phyloP scores from a whole-genome alignment of 1,284 basidiomycete genomes.

The Tilletia walkeri region DNA sequence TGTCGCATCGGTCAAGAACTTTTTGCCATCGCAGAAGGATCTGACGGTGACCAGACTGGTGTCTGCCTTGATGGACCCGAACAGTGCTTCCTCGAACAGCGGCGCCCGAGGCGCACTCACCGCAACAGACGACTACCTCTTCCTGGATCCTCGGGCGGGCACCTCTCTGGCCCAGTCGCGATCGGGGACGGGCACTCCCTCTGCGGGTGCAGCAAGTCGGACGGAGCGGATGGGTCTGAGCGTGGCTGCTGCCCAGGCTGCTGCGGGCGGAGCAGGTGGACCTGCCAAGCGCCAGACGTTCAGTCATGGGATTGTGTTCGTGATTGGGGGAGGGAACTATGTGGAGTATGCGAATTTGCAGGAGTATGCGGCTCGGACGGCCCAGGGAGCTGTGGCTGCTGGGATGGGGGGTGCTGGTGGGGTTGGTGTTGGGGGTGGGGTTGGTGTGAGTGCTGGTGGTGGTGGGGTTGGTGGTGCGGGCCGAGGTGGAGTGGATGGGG shows the following conservation, averaged over 20 bases:
- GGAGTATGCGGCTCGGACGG: conserved; percentile 41
- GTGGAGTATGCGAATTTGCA: conserved; percentile 91
- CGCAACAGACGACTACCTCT: conserved; percentile 94
- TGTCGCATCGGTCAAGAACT: conserved; percentile 96
- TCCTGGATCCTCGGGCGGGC: conserved; percentile 72
- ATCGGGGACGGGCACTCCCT: not conserved
- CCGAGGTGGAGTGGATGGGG: conserved; percentile 43
- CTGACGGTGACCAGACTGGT: conserved; percentile 87
- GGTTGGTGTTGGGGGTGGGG: conserved; percentile 26
- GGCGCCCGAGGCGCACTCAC: conserved; percentile 57
- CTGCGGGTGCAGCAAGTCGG: not conserved
- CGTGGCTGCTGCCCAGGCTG: conserved; percentile 7
- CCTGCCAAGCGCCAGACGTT: conserved; percentile 60
- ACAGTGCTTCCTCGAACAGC: conserved; percentile 70
- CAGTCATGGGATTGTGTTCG: conserved; percentile 82
- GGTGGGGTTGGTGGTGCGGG: conserved; percentile 18
- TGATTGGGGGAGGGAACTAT: conserved; percentile 94
- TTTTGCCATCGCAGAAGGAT: conserved; percentile 91
- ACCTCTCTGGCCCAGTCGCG: not conserved
- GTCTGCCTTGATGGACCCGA: conserved; percentile 95
- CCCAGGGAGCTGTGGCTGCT: conserved; percentile 18
- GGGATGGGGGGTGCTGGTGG: conserved; percentile 34
- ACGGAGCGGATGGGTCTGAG: conserved; percentile 24
- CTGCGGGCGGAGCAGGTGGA: conserved; percentile 54
- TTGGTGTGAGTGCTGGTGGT: conserved; percentile 23